These are phyloP conservation scores for Corylus heterophylla DNA, from an alignment of 306 rosid genomes.

Conservation along the genomic window DNA sequence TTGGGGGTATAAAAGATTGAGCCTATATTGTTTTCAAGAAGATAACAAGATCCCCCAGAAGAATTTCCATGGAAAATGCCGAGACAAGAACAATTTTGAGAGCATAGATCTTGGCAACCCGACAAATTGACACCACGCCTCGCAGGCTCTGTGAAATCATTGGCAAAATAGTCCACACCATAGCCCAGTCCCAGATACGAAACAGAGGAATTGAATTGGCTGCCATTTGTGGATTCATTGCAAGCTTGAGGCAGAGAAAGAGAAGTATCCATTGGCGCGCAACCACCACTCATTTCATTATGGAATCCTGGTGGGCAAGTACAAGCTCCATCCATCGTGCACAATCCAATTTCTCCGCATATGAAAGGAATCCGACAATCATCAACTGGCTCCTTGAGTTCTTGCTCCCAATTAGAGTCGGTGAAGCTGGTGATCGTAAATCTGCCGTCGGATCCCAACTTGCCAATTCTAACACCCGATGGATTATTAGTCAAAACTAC, in stretches of 20 bases:
- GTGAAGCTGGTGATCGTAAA: conserved; percentile 60
- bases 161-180: conserved; percentile 57
- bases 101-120: conserved; percentile 63
- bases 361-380: conserved; percentile 60
- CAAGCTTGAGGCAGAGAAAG: conserved; percentile 55
- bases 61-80: conserved; percentile 60
- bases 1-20: conserved; percentile 44
- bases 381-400: conserved; percentile 56
- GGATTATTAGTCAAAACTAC: conserved; percentile 29
- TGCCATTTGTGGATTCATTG: neutral
- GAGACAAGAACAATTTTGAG: conserved; percentile 65
- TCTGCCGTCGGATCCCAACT: conserved; percentile 57
- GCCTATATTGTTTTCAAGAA: conserved; percentile 60
- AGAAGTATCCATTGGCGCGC: conserved; percentile 59
- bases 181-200: conserved; percentile 59
- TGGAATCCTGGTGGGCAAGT: conserved; percentile 69
- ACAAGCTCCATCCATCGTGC: conserved; percentile 50
- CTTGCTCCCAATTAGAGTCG: conserved; percentile 40
- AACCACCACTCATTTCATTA: conserved; percentile 39
- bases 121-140: conserved; percentile 43
- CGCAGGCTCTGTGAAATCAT: conserved; percentile 47
- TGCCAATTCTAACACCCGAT: conserved; percentile 57
- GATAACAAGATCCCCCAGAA: conserved; percentile 59
- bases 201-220: conserved; percentile 46
- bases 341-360: conserved; percentile 71